Conservation (phyloP, 345 rosid genomes). For the Arabidopsis arenosa region DNA sequence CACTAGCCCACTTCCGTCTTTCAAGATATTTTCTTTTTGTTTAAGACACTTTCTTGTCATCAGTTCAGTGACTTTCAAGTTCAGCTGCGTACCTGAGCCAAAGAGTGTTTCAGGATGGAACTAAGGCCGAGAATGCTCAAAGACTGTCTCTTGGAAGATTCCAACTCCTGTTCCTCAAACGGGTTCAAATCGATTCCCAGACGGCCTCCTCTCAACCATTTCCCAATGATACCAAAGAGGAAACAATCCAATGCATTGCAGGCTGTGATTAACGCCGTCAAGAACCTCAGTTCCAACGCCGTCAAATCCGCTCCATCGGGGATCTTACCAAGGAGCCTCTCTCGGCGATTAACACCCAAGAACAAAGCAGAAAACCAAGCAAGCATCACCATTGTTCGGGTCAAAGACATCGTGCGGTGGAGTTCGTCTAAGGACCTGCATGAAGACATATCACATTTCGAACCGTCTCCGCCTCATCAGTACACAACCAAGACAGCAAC, state of each 20-base stretch:
- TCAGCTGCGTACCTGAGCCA: slow-evolving; percentile 30
- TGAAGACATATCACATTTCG: slow-evolving; percentile 49
- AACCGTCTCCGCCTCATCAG: slow-evolving; percentile 36
- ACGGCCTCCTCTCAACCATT: slow-evolving; percentile 27
- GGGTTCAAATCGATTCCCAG: slow-evolving; percentile 53
- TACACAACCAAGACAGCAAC: slow-evolving; percentile 48
- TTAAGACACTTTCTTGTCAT: neutral
- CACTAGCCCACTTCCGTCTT: slow-evolving; percentile 8
- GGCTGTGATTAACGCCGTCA: slow-evolving; percentile 59
- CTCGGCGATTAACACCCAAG: slow-evolving; percentile 48
- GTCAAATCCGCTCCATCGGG: slow-evolving; percentile 50
- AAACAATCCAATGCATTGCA: slow-evolving; percentile 58
- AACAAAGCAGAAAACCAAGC: slow-evolving; percentile 22
- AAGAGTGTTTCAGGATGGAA: slow-evolving; percentile 38
- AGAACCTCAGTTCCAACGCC: slow-evolving; percentile 47
- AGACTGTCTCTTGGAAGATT: slow-evolving; percentile 78
- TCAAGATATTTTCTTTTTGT: slow-evolving; percentile 5
- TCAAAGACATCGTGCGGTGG: slow-evolving; percentile 91
- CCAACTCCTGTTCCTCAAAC: slow-evolving; percentile 50
- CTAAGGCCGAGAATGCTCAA: slow-evolving; percentile 60
- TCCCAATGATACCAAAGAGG: slow-evolving; percentile 34
- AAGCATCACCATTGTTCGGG: slow-evolving; percentile 44
- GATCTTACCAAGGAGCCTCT: slow-evolving; percentile 61
- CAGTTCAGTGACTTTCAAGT: slow-evolving; percentile 9
- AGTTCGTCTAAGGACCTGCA: slow-evolving; percentile 68